Conservation (phyloP, 2,329 filamentous ascomycete genomes). For the Elsinoe necatrix region DNA sequence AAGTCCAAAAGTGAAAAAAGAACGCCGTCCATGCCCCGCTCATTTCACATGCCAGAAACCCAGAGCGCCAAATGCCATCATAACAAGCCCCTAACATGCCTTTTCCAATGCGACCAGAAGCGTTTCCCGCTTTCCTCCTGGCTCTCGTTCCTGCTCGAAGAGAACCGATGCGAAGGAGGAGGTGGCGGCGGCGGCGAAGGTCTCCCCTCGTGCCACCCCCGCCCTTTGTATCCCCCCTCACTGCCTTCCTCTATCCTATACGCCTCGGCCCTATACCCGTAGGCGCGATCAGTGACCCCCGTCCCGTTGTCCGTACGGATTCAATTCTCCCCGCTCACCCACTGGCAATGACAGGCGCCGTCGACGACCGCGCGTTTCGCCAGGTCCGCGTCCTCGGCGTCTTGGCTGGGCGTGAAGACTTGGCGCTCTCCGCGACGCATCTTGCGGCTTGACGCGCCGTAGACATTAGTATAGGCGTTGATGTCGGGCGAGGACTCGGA, state of each 20-base stretch:
- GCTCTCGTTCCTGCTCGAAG: background rate
- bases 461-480: constrained; percentile 22
- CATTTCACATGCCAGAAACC: background rate
- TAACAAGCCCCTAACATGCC: background rate
- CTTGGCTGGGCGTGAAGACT: background rate
- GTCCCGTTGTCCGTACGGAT: constrained; percentile 14
- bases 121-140: background rate
- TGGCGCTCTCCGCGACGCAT: background rate
- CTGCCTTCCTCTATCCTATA: background rate
- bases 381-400: constrained; percentile 17
- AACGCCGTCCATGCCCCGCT: background rate
- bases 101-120: background rate
- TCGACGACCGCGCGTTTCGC: constrained; percentile 18
- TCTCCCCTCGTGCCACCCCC: background rate
- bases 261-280: background rate
- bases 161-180: background rate
- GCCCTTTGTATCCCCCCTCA: background rate
- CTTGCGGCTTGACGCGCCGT: constrained; percentile 16
- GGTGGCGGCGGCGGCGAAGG: background rate
- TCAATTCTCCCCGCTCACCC: constrained; percentile 24
- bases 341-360: constrained; percentile 31
- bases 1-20: too few relatives aligned
- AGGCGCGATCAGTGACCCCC: background rate
- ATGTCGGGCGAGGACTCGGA: constrained; percentile 34
- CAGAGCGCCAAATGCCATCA: background rate